Evolutionary conservation across 805 yeast species (phyloP), one percentile per base, ranked within the genome.

Genomic region (Wickerhamomyces ciferrii): DNA sequence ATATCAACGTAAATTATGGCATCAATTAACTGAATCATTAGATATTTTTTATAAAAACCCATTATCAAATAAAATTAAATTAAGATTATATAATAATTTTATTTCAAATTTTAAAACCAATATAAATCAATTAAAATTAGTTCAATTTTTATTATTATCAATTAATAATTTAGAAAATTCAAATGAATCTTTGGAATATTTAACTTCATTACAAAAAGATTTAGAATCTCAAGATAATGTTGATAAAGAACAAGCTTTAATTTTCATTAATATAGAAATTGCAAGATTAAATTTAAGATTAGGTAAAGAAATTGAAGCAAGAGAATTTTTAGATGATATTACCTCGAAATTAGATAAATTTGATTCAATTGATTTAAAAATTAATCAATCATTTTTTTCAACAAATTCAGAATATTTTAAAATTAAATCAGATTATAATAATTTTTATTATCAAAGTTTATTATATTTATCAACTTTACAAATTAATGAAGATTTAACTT

Each of bases 1-100:
- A 47, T 86, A 88, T 68, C 96, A 90, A 60, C 75, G 96, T 55
- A 90, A 89, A 65, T 76, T 92, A 62, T 94, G 97, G 97, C 95
- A 85, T 69, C 98, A 94, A 71, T 76, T 94, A 61, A 87, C 97
- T 2, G 78, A 79, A 50, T 67, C 79, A 7, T 70, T 94, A 47
- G 67, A 69, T 32, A 75, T 74, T 51, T 77, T 91, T 60, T 92
- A 79, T 68, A 70, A 69, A 39, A 71, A 74, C 46, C 74, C 79
- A 9, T 71, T 71, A 24, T 72, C 86, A 14, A 66, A 63, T 34
- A 68, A 76, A 0, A 66, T 87, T 47, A 78, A 92, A 54, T 63
- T 83, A 55, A 79, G 81, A 52, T 67, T 92, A 44, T 92, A 78
- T 65, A 79, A 81, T 47, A 78, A 78, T 51, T 90, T 94, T 63